Conservation (phyloP, 306 rosid genomes). For the Vicia faba region DNA sequence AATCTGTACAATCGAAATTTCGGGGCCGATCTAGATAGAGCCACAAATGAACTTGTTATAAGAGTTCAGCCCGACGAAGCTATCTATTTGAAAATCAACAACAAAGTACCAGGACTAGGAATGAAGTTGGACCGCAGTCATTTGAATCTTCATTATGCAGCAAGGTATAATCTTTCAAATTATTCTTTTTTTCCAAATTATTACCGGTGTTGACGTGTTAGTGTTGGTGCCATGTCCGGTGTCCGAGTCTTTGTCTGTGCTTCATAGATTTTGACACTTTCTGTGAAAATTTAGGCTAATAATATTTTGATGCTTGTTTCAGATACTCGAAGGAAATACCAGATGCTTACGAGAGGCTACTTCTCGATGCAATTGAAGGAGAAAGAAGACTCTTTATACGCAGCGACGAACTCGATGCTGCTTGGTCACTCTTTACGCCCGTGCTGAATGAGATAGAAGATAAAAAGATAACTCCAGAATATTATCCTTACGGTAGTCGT, state of each 20-base stretch:
- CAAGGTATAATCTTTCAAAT: conserved; percentile 61
- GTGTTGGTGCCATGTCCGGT: too few species aligned
- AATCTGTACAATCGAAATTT: conserved; percentile 73
- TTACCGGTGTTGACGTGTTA: too few species aligned
- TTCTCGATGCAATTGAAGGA: conserved; percentile 88
- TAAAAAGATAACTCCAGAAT: conserved; percentile 74
- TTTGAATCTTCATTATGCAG: conserved; percentile 86
- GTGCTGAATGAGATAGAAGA: conserved; percentile 70
- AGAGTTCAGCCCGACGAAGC: conserved; percentile 97
- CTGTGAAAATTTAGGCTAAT: background rate
- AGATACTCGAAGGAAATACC: conserved; percentile 93
- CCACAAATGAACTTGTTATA: conserved; percentile 86
- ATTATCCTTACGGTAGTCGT: conserved; percentile 86
- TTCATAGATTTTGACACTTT: background rate
- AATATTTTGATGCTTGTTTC: conserved; percentile 26
- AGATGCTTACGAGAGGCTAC: conserved; percentile 91
- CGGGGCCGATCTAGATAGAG: conserved; percentile 74
- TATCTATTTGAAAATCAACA: conserved; percentile 80
- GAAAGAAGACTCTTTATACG: conserved; percentile 91
- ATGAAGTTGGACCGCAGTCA: conserved; percentile 87
- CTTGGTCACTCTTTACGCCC: conserved; percentile 92
- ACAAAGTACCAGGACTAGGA: conserved; percentile 88
- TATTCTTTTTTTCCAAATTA: too few species aligned
- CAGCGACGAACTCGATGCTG: conserved; percentile 84
- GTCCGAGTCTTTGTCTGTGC: too few species aligned